phyloP scores from a whole-genome alignment of 2,329 filamentous ascomycete genomes.

The Cladosporium phlei region DNA sequence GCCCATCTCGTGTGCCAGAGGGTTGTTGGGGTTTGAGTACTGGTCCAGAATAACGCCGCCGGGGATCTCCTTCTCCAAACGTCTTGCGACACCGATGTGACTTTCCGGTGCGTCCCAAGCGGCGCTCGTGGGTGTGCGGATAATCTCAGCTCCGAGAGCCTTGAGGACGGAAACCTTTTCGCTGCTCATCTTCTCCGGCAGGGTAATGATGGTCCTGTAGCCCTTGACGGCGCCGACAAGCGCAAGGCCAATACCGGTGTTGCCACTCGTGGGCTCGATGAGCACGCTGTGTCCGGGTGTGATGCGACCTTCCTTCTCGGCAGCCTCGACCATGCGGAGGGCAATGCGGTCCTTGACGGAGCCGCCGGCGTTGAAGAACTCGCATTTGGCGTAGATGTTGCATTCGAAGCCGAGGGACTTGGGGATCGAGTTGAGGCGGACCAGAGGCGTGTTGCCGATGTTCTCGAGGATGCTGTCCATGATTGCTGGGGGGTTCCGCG shows the following conservation, averaged over 20 bases:
- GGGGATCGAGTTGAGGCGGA: slow-evolving; percentile 87
- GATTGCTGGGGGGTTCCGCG: slow-evolving; percentile 49
- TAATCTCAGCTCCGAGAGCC: slow-evolving; percentile 92
- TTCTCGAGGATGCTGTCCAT: slow-evolving; percentile 72
- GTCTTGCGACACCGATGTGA: slow-evolving; percentile 89
- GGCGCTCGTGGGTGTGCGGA: slow-evolving; percentile 91
- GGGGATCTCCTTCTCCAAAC: slow-evolving; percentile 89
- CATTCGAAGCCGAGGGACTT: slow-evolving; percentile 85
- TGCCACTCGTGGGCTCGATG: slow-evolving; percentile 96
- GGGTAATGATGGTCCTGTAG: slow-evolving; percentile 97
- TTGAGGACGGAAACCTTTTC: slow-evolving; percentile 96
- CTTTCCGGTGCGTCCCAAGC: slow-evolving; percentile 93
- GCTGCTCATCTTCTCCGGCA: slow-evolving; percentile 98
- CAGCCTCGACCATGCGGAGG: slow-evolving; percentile 93
- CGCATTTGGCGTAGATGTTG: slow-evolving; percentile 36
- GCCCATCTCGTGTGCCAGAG: slow-evolving; percentile 84
- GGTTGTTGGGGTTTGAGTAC: slow-evolving; percentile 89
- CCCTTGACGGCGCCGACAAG: slow-evolving; percentile 93
- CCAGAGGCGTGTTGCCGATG: slow-evolving; percentile 93
- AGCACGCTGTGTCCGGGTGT: slow-evolving; percentile 87
- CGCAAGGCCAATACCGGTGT: slow-evolving; percentile 94
- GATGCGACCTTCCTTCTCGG: slow-evolving; percentile 84
- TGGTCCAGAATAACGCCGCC: slow-evolving; percentile 97
- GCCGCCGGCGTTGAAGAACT: slow-evolving; percentile 62
- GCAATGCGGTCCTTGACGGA: slow-evolving; percentile 91